A percentile compares a stretch with the other conserved stretches of the same genome.
phyloP scores from a whole-genome alignment of 768 basidiomycete genomes.

The Floccularia luteovirens region DNA sequence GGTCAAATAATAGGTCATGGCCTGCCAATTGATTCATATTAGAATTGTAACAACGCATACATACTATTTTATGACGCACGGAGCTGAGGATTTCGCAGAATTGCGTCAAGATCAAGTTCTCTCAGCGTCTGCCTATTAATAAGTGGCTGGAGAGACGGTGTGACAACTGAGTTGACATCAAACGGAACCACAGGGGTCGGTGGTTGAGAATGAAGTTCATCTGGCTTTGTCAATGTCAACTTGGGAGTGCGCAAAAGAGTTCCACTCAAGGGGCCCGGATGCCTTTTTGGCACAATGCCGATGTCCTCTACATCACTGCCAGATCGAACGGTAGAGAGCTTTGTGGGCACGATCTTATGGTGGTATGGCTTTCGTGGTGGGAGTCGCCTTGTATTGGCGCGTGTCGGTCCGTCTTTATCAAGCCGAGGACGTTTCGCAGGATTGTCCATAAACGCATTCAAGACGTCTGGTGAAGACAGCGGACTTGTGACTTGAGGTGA shows the following conservation, averaged over 20 bases:
- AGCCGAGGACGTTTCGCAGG: slow-evolving; percentile 33
- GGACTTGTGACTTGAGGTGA: slow-evolving; percentile 24
- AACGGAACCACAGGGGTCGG: slow-evolving; percentile 26
- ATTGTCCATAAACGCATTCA: slow-evolving; percentile 9
- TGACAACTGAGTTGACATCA: slow-evolving; percentile 41
- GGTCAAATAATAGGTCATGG: slow-evolving; percentile 87
- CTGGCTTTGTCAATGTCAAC: too few species aligned
- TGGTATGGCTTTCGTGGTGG: slow-evolving; percentile 9
- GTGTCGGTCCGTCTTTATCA: slow-evolving; percentile 15
- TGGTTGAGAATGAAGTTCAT: too few species aligned
- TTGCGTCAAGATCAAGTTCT: slow-evolving; percentile 79
- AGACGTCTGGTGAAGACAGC: slow-evolving; percentile 16
- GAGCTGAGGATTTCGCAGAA: slow-evolving; percentile 85
- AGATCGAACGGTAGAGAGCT: slow-evolving; percentile 21
- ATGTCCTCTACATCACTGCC: slow-evolving; percentile 40
- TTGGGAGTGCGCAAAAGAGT: slow-evolving; percentile 25
- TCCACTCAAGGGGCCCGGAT: slow-evolving; percentile 38
- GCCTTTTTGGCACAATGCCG: slow-evolving; percentile 30
- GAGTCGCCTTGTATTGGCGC: slow-evolving; percentile 13
- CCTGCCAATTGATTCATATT: slow-evolving; percentile 32
- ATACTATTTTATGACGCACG: slow-evolving; percentile 46
- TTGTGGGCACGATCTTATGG: slow-evolving; percentile 16
- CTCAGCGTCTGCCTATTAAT: slow-evolving; percentile 80
- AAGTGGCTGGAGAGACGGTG: slow-evolving; percentile 65
- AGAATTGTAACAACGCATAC: slow-evolving; percentile 7